Evolutionary conservation across 306 rosid species (phyloP).

Genomic region (Dryas drummondii): DNA sequence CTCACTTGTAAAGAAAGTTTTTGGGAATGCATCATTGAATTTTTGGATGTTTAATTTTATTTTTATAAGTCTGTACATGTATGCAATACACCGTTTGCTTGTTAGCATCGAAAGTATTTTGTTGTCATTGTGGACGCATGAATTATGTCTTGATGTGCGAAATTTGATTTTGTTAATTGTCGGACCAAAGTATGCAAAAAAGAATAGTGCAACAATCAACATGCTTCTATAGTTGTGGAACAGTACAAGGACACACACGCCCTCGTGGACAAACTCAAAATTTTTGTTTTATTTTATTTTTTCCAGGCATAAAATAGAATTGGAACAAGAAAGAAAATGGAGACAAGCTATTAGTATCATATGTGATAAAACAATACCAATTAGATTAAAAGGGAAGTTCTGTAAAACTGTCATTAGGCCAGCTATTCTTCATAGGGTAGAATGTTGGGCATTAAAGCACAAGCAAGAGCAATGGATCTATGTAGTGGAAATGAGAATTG

Average conservation of each 20-base stretch:
- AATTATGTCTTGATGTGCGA: too few relatives aligned
- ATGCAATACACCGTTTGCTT: neutral
- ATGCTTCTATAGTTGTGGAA: neutral
- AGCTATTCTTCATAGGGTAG: too few relatives aligned
- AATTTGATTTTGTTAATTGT: neutral
- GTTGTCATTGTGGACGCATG: neutral
- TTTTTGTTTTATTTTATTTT: too few relatives aligned
- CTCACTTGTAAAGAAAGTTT: neutral
- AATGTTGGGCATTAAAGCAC: too few relatives aligned
- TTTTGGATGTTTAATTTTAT: neutral
- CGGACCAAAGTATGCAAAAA: neutral
- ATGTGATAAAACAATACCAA: too few relatives aligned
- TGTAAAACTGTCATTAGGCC: too few relatives aligned
- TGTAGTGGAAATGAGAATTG: too few relatives aligned
- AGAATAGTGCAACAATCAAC: neutral
- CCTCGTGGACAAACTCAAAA: neutral
- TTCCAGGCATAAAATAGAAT: neutral
- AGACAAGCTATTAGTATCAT: too few relatives aligned
- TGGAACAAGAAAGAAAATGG: too few relatives aligned
- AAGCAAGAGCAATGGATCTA: too few relatives aligned
- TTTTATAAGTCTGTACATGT: neutral
- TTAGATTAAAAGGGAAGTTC: too few relatives aligned
- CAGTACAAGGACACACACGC: neutral
- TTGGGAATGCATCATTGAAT: neutral
- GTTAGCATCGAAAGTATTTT: neutral